phyloP scores from a whole-genome alignment of 2,329 filamentous ascomycete genomes.

The Drechslerella dactyloides region DNA sequence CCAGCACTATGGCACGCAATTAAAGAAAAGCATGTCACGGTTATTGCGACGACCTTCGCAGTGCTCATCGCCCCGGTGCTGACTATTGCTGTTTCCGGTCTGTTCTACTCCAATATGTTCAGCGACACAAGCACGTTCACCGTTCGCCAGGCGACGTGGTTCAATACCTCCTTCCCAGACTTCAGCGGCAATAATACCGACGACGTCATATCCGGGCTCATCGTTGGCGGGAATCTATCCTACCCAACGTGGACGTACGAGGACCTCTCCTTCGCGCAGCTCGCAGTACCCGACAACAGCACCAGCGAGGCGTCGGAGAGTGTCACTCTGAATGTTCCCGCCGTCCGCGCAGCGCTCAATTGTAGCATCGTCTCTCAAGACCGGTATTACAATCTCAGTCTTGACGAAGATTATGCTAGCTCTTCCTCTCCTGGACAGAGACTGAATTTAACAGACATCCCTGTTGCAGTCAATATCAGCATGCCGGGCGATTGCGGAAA shows the following conservation, averaged over 20 bases:
- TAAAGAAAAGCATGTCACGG: conserved; percentile 44
- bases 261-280: conserved; percentile 68
- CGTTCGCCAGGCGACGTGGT: conserved; percentile 34
- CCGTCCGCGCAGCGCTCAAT: conserved; percentile 54
- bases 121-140: conserved; percentile 14
- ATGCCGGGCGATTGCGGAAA: conserved; percentile 39
- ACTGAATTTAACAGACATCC: conserved; percentile 8
- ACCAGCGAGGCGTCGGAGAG: conserved; percentile 71
- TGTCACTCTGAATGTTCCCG: conserved; percentile 69
- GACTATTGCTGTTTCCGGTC: conserved; percentile 47
- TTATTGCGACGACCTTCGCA: conserved; percentile 45
- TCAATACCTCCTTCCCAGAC: conserved; percentile 27
- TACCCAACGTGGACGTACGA: conserved; percentile 64
- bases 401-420: conserved; percentile 61
- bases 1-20: conserved; percentile 48
- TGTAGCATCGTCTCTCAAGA: conserved; percentile 71
- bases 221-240: conserved; percentile 62
- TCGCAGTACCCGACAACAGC: conserved; percentile 72
- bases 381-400: conserved; percentile 71
- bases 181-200: conserved; percentile 34
- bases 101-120: conserved; percentile 27
- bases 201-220: conserved; percentile 33
- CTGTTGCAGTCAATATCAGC: conserved; percentile 29
- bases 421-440: not conserved
- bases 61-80: conserved; percentile 45